These are phyloP conservation scores for Aristolochia californica DNA, from an alignment of 164 flowering plant genomes.

Conservation along the genomic window DNA sequence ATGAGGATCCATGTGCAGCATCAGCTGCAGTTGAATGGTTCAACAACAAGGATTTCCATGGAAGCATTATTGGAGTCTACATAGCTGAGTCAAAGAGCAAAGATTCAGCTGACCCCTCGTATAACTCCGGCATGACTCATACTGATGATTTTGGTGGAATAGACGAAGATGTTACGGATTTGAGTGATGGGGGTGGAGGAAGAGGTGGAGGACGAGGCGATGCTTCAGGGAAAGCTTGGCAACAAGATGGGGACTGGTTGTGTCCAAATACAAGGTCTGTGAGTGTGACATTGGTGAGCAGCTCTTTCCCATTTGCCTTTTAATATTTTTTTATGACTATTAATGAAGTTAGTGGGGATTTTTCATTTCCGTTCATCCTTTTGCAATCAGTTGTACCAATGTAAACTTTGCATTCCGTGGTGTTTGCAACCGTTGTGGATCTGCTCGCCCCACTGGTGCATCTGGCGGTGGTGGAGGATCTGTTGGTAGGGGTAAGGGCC, in stretches of 20 bases:
- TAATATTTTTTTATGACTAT: constrained; percentile 1
- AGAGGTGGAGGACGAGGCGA: constrained; percentile 72
- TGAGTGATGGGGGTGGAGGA: constrained; percentile 45
- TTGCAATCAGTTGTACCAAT: constrained; percentile 68
- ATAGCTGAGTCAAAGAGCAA: constrained; percentile 82
- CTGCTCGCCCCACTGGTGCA: constrained; percentile 84
- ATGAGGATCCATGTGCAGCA: constrained; percentile 99
- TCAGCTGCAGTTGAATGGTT: constrained; percentile 98
- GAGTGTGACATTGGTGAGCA: constrained; percentile 98
- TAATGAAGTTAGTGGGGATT: constrained; percentile 6
- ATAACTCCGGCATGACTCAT: constrained; percentile 18
- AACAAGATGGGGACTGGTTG: constrained; percentile 96
- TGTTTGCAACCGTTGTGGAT: constrained; percentile 96
- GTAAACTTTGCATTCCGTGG: constrained; percentile 99
- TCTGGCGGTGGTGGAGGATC: constrained; percentile 52
- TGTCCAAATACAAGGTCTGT: constrained; percentile 99
- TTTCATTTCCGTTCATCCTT: constrained; percentile 14
- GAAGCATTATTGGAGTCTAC: constrained; percentile 65
- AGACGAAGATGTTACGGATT: constrained; percentile 40
- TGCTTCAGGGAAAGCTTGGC: constrained; percentile 78
- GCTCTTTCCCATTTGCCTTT: constrained; percentile 55
- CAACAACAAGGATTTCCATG: constrained; percentile 93
- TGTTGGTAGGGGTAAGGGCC: constrained; percentile 86
- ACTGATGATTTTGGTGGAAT: constrained; percentile 28
- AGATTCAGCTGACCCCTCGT: constrained; percentile 28